Evolutionary conservation across 2,329 filamentous ascomycete genomes (phyloP), one percentile per base, ranked within the genome.

Genomic region (Arachnomyces sp.): DNA sequence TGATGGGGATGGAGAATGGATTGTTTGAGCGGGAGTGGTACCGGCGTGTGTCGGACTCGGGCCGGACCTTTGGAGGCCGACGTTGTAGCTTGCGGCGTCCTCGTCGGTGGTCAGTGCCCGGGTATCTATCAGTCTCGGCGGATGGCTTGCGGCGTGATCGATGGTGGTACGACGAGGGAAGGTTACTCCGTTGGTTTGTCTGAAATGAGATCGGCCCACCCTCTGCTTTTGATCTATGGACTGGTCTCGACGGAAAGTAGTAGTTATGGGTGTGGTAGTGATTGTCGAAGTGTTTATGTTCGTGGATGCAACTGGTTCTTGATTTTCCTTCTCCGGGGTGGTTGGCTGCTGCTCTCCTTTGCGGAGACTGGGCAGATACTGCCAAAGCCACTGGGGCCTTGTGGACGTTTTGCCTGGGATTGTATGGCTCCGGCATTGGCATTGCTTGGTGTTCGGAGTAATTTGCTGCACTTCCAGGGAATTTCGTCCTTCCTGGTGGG

Each of bases 271-370:
- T 33, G 46, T 55, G 42, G 53, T 46, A 16, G 51, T 53, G 38
- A 53, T 55, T 44, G 59, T 58, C 55, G 56, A 56, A 54, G 58
- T 66, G 56, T 52, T 59, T 49, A 53, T 66, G 60, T 55, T 61
- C 60, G 57, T 66, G 56, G 57, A 64, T 57, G 55, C 45, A 25
- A 25, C 20, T 25, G 20, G 47, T 25, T 38, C 40, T 15, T 39
- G 40, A 29, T 44, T 51, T 38, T 28, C 41, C 37, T 44, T 44
- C 28, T 28, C 17, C 12, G 9, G 15, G 7, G 18, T 8, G 18
- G 16, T 30, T 29, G 29, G 12, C 28, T 20, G 37, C 13, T 17
- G 30, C 17, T 25, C 9, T 43, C 35, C 33, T 25, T 29, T 25
- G 20, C 20, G 5, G 5, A 25, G 20, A 9, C 20, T 25, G 5